These are phyloP conservation scores for Amphicarpaea edgeworthii DNA, from an alignment of 306 rosid species.

Conservation along the genomic window DNA sequence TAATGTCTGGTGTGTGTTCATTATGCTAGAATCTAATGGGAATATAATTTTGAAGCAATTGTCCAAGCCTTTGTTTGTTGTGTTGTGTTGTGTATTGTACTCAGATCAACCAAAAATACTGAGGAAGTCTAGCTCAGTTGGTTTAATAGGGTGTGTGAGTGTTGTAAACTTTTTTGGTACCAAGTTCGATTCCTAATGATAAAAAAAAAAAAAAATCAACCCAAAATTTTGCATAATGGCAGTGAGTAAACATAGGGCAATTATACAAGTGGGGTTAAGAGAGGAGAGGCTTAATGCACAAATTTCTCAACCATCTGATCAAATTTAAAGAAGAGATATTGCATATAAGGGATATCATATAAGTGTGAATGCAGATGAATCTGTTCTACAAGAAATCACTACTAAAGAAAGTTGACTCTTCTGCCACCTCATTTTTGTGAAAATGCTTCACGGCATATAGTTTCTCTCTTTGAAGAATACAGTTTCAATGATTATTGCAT, in stretches of 20 bases:
- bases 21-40: slow-evolving; percentile 26
- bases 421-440: not conserved
- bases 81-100: not conserved
- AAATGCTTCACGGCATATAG: not conserved
- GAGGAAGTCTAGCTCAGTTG: no score
- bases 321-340: slow-evolving; percentile 21
- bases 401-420: slow-evolving; percentile 6
- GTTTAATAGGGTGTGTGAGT: no score
- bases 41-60: not conserved
- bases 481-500: slow-evolving; percentile 9
- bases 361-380: not conserved
- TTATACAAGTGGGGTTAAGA: not conserved
- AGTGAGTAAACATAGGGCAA: slow-evolving; percentile 1
- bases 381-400: slow-evolving; percentile 17
- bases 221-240: slow-evolving; percentile 4
- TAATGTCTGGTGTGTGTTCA: slow-evolving; percentile 3
- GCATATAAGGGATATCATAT: no score
- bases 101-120: not conserved
- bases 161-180: no score
- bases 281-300: not conserved
- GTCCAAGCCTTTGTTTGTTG: not conserved
- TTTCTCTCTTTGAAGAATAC: slow-evolving; percentile 15
- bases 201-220: no score
- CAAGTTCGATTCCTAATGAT: no score
- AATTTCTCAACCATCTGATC: slow-evolving; percentile 32